A percentile compares a stretch with the other conserved stretches of the same genome.
phyloP scores from a whole-genome alignment of 495 filamentous ascomycete genomes.

The Trichoderma parareesei region DNA sequence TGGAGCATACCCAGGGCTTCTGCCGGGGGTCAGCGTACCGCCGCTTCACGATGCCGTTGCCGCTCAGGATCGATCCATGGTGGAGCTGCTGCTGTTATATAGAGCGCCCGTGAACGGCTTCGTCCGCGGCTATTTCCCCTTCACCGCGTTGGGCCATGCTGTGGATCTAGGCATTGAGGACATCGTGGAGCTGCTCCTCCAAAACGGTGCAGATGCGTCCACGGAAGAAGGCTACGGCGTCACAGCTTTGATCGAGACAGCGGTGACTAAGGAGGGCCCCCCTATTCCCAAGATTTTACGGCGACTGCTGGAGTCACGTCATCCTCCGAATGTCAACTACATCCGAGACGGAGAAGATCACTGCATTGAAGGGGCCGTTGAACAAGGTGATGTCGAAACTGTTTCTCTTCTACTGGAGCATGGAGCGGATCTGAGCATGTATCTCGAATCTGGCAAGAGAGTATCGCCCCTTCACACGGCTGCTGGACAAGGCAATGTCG shows the following conservation, averaged over 20 bases:
- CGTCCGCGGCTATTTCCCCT: neutral
- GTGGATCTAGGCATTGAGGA: neutral
- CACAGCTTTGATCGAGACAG: neutral
- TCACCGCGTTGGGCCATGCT: neutral
- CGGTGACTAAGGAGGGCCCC: neutral
- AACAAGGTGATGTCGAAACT: neutral
- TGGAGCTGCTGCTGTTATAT: neutral
- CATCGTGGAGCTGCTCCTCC: neutral
- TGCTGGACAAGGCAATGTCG: neutral
- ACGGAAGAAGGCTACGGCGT: neutral
- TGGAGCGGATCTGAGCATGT: neutral
- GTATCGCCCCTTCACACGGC: neutral
- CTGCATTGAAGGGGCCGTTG: neutral
- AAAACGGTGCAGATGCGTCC: neutral
- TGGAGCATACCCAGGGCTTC: neutral
- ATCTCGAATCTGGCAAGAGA: neutral
- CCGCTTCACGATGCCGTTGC: slow-evolving; percentile 1
- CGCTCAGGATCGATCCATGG: neutral
- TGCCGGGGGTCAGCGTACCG: neutral
- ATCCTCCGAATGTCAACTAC: neutral
- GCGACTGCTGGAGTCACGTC: neutral
- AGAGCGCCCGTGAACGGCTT: neutral
- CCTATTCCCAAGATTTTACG: neutral
- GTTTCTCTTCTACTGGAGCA: neutral
- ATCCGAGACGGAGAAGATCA: neutral